Base-by-base conservation (phyloP, 1,284 basidiomycete genomes). In the Microstroma glucosiphilum region DNA sequence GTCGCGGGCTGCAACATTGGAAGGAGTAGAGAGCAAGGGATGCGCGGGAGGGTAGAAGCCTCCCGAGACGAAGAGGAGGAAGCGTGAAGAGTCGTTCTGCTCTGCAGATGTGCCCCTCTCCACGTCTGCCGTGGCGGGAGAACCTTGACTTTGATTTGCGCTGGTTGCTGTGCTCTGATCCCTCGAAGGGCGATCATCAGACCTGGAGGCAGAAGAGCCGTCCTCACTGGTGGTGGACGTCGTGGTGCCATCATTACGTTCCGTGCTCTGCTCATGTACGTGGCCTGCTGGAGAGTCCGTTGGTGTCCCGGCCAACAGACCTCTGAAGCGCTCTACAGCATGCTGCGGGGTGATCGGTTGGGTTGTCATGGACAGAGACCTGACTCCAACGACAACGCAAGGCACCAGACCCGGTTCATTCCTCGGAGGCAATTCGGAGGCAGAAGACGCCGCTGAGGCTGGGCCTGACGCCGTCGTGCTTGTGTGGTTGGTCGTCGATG, bases 41-140 rank as follows among this genome's bases (percentile, higher is more conserved):
- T 78, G 76, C 42, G 70, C 63, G 11, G 70, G 67, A 17, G 70
- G 68, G 54, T 77, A 78, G 26, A 69, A 68, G 0, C 76, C 76
- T 37, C 76, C 76, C 41, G 71, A 72, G 6, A 78, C 72, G 57
- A 78, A 78, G 17, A 78, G 69, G 57, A 77, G 66, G 60, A 76
- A 77, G 21, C 76, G 69, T 37, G 30, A 37, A 37, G 30, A 37
- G 30, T 37, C 30, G 30, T 37, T 9, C 4, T 37, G 30, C 19
- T 72, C 69, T 13, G 72, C 46, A n/a, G 46, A 48, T 4, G n/a
- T 23, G 17, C n/a, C n/a, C 46, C 6, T 48, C n/a, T n/a, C n/a
- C n/a, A 3, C n/a, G 11, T n/a, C n/a, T n/a, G 17, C 23, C 7
- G n/a, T 48, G n/a, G 46, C n/a, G 7, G 46, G 46, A n/a, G 46